Evolutionary conservation across 192 early-diverging fungal species (phyloP).

Genomic region (Rhizophagus clarus): DNA sequence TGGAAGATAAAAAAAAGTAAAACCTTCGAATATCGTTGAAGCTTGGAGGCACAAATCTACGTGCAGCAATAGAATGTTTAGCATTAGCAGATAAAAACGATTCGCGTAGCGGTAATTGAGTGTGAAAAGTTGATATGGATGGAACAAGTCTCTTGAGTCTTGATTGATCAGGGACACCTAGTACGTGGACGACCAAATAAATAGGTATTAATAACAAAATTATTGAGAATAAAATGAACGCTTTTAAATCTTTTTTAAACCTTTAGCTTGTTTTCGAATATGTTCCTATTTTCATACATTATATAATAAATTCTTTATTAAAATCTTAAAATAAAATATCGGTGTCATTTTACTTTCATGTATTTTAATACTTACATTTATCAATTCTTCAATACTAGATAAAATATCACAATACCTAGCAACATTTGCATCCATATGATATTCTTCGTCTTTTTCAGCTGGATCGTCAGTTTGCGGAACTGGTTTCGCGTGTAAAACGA

Average conservation of each 20-base stretch:
- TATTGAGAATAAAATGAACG: too few species aligned
- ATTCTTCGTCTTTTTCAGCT: conserved; percentile 19
- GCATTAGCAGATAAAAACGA: conserved; percentile 74
- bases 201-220: neutral
- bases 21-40: conserved; percentile 89
- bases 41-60: conserved; percentile 84
- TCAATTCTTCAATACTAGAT: conserved; percentile 74
- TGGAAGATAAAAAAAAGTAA: neutral
- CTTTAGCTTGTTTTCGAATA: conserved; percentile 49
- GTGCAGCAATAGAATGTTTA: conserved; percentile 68
- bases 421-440: conserved; percentile 55
- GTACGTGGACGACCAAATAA: too few species aligned
- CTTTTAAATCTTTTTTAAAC: conserved; percentile 17
- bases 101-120: conserved; percentile 71
- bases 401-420: conserved; percentile 82
- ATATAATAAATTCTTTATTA: neutral
- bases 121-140: conserved; percentile 83
- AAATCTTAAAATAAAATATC: conserved; percentile 13
- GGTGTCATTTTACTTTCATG: neutral
- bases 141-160: conserved; percentile 79
- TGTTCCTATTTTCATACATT: conserved; percentile 40
- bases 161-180: conserved; percentile 67
- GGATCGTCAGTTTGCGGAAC: conserved; percentile 37
- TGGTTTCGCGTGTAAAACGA: conserved; percentile 76
- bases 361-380: conserved; percentile 51